A percentile compares a stretch with the other conserved stretches of the same genome.
Conservation (phyloP, 1,284 basidiomycete species). For the Kalmanozyma brasiliensis region DNA sequence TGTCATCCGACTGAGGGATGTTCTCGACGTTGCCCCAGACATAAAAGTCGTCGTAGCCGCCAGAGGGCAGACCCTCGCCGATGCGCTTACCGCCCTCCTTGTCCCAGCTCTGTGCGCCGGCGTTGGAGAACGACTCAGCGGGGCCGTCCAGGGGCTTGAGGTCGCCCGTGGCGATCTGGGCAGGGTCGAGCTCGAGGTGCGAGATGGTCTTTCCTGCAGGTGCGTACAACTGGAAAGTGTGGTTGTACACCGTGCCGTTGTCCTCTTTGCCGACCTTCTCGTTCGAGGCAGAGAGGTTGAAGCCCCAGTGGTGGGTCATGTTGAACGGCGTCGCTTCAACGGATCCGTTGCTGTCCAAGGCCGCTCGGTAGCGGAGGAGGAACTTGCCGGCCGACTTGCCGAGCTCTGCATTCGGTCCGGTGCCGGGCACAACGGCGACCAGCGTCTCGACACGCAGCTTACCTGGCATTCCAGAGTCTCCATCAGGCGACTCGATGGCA, state of each 20-base stretch:
- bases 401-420: conserved; percentile 21
- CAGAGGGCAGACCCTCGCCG: conserved; percentile 25
- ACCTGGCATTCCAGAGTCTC: conserved; percentile 61
- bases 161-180: conserved; percentile 49
- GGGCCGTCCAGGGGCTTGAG: conserved; percentile 15
- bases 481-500: conserved; percentile 52
- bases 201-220: conserved; percentile 28
- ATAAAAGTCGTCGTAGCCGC: conserved; percentile 63
- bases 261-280: conserved; percentile 32
- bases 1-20: conserved; percentile 30
- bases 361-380: conserved; percentile 58
- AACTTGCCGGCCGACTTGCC: conserved; percentile 46
- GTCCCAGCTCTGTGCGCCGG: conserved; percentile 47
- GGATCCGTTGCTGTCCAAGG: conserved; percentile 29
- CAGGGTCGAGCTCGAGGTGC: conserved; percentile 50
- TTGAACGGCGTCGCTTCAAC: conserved; percentile 61
- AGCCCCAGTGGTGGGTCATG: conserved; percentile 66
- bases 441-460: conserved; percentile 55
- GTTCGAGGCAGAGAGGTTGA: conserved; percentile 53
- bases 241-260: conserved; percentile 38
- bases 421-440: conserved; percentile 38
- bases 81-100: conserved; percentile 39
- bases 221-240: conserved; percentile 49
- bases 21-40: conserved; percentile 44
- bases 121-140: conserved; percentile 31